These are phyloP conservation scores for Sodiomyces alkalinus DNA, from an alignment of 2,329 filamentous ascomycete species.

Conservation along the genomic window DNA sequence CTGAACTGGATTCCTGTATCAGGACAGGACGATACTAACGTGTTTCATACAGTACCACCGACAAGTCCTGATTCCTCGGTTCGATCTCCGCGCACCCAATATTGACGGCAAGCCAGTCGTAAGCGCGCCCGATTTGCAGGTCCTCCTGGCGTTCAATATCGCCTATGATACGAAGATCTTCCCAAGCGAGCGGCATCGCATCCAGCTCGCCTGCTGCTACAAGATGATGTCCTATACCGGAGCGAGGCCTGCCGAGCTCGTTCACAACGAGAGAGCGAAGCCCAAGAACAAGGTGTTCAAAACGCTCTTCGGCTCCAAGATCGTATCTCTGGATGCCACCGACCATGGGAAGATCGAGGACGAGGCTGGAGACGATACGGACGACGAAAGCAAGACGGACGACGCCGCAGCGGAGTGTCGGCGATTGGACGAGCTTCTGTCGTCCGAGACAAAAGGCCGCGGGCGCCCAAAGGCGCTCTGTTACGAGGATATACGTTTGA, in stretches of 20 bases:
- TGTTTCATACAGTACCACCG: slow-evolving; percentile 9
- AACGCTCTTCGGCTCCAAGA: slow-evolving; percentile 13
- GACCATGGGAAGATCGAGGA: slow-evolving; percentile 3
- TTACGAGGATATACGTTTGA: slow-evolving; percentile 16
- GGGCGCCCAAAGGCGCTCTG: slow-evolving; percentile 13
- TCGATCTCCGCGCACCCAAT: slow-evolving; percentile 10
- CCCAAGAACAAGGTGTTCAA: slow-evolving; percentile 12
- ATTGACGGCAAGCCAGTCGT: slow-evolving; percentile 12
- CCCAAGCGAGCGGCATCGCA: slow-evolving; percentile 9
- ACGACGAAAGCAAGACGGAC: too few relatives aligned
- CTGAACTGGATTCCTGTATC: background rate
- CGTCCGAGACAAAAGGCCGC: slow-evolving; percentile 9
- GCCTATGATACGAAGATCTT: slow-evolving; percentile 13
- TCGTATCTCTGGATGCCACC: slow-evolving; percentile 1
- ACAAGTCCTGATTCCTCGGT: slow-evolving; percentile 10
- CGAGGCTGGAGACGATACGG: slow-evolving; percentile 4
- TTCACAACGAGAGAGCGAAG: slow-evolving; percentile 13
- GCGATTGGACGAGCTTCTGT: slow-evolving; percentile 11
- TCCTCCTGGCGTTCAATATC: slow-evolving; percentile 15
- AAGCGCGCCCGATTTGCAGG: slow-evolving; percentile 8
- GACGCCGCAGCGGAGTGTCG: too few relatives aligned
- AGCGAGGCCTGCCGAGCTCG: slow-evolving; percentile 13
- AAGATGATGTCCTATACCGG: slow-evolving; percentile 13
- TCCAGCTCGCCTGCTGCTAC: slow-evolving; percentile 13
- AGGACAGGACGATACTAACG: background rate